Conservation (phyloP, 345 rosid genomes). For the Citrus cavaleriei region DNA sequence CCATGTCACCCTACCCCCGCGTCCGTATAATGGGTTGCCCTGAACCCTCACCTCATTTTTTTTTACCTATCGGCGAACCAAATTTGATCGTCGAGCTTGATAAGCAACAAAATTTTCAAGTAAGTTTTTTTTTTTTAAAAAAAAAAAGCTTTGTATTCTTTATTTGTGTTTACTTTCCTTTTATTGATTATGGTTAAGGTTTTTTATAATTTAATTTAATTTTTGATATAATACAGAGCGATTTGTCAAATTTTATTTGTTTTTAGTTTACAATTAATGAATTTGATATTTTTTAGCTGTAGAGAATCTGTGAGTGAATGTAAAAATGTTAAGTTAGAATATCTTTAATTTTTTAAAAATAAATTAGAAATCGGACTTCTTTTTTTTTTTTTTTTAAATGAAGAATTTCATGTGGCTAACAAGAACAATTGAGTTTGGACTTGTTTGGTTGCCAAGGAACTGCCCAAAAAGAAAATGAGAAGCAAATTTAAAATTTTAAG, state of each 20-base stretch:
- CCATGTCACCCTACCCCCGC: conserved; percentile 19
- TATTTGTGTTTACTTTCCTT: background rate
- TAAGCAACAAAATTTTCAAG: conserved; percentile 10
- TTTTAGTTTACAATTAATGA: background rate
- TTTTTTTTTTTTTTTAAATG: background rate
- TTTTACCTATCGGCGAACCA: background rate
- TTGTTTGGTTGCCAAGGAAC: conserved; percentile 15
- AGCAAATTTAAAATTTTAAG: background rate
- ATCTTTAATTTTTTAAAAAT: background rate
- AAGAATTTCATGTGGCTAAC: background rate
- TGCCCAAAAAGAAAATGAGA: background rate
- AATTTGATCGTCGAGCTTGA: conserved; percentile 19
- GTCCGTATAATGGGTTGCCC: conserved; percentile 28
- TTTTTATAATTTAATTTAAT: background rate
- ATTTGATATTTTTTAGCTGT: conserved; percentile 7
- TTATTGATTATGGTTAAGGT: background rate
- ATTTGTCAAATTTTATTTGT: background rate
- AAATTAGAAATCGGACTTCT: background rate
- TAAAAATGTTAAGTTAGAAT: background rate
- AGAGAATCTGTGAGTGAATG: conserved; percentile 2
- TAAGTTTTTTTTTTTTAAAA: conserved; percentile 5
- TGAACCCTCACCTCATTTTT: conserved; percentile 25
- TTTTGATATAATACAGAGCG: background rate
- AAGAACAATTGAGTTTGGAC: background rate
- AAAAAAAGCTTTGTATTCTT: background rate